Conservation (phyloP, 192 early-diverging fungal genomes). For the Gonapodya sp. region DNA sequence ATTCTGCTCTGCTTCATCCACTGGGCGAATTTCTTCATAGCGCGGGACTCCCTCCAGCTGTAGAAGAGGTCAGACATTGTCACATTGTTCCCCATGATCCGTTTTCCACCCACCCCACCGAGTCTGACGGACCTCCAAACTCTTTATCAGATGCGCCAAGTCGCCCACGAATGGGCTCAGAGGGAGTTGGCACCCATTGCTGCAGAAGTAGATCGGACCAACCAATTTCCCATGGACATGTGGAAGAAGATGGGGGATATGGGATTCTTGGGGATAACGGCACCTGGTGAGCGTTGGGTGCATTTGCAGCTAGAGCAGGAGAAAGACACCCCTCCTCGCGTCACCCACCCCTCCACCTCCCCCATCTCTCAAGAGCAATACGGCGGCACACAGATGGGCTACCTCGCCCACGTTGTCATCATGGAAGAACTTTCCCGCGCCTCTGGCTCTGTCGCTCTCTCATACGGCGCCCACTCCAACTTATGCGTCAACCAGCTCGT, state of each 20-base stretch:
- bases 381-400: slow-evolving; percentile 82
- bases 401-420: slow-evolving; percentile 77
- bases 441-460: slow-evolving; percentile 80
- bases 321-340: not conserved
- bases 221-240: slow-evolving; percentile 89
- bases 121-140: too few relatives aligned
- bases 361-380: slow-evolving; percentile 50
- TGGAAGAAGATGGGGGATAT: slow-evolving; percentile 95
- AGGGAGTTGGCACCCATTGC: slow-evolving; percentile 77
- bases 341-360: not conserved
- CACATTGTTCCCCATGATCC: too few relatives aligned
- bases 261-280: slow-evolving; percentile 89
- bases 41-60: not conserved
- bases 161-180: slow-evolving; percentile 66
- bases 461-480: slow-evolving; percentile 96
- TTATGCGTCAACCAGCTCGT: slow-evolving; percentile 94
- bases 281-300: slow-evolving; percentile 32
- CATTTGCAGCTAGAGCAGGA: too few relatives aligned
- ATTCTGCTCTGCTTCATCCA: not conserved
- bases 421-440: slow-evolving; percentile 92
- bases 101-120: too few relatives aligned
- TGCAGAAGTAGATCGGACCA: slow-evolving; percentile 68
- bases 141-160: slow-evolving; percentile 48
- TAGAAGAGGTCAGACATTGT: not conserved
- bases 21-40: too few relatives aligned